Percentiles rank a stretch among this genome's conserved stretches.
These are phyloP conservation scores for Medicago arabica DNA, from an alignment of 306 rosid species.

Conservation along the genomic window DNA sequence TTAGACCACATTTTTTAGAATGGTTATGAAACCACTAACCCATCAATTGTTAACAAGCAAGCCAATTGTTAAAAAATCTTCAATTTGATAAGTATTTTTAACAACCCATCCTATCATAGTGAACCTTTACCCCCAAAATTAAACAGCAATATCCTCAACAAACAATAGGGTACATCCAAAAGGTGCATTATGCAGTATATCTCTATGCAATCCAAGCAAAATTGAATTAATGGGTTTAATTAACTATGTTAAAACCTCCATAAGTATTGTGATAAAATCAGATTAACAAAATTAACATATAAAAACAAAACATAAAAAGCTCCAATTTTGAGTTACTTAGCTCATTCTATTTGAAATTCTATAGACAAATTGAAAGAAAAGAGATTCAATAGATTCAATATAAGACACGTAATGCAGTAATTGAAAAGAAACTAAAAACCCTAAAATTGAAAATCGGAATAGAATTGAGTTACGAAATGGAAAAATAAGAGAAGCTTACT, in stretches of 20 bases:
- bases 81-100: background rate
- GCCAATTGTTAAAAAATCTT: background rate
- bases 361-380: background rate
- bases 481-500: slow-evolving; percentile 54
- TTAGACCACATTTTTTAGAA: background rate
- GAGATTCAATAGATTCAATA: too few relatives aligned
- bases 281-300: background rate
- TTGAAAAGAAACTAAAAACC: slow-evolving; percentile 31
- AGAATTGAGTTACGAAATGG: background rate
- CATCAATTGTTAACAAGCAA: slow-evolving; percentile 1
- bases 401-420: background rate
- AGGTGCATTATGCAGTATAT: slow-evolving; percentile 1
- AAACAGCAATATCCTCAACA: slow-evolving; percentile 9
- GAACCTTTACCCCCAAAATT: slow-evolving; percentile 9
- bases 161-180: slow-evolving; percentile 18
- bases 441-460: slow-evolving; percentile 30
- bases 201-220: slow-evolving; percentile 9
- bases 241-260: background rate
- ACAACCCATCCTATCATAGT: slow-evolving; percentile 5
- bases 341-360: background rate
- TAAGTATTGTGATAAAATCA: slow-evolving; percentile 13
- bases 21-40: background rate
- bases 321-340: slow-evolving; percentile 10
- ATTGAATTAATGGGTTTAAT: background rate
- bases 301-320: background rate